Base-by-base conservation (phyloP, 345 rosid species). In the Moringa oleifera region DNA sequence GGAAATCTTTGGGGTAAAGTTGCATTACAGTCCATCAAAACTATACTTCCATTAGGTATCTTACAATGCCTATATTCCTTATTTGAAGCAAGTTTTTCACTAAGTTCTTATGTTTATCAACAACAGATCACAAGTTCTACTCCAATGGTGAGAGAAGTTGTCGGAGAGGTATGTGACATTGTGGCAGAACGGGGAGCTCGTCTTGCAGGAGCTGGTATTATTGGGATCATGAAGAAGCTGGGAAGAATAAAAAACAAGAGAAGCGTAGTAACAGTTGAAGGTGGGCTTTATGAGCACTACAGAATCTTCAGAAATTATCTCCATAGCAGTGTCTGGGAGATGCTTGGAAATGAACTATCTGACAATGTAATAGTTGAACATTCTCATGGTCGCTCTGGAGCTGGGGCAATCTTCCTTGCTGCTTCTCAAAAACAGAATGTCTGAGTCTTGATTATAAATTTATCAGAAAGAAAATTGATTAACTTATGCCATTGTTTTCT, bases 161-260 rank as follows among this genome's bases (percentile, higher is more conserved):
- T 80, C 23, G 87, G 69, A 0, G 89, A 86, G 66, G 82, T 86
- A 23, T 86, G 90, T 17, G 87, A 82, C 68, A 63, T 84, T 24
- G 88, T 86, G 0, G 78, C 83, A 18, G 86, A 86, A 63, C 73
- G 90, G 9, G 90, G 81, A 0, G 96, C 96, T 0, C 81, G 89
- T 18, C 69, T 89, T 1, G 86, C 80, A 0, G 88, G 84, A 22
- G 86, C 90, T 6, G 88, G 81, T 20, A 74, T 83, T 37, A 84
- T 89, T n/a, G 87, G 83, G 25, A 82, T 86, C 15, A 63, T 84
- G 45, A 84, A 84, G 80, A 86, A 89, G 75, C 76, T 84, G 0
- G 80, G 82, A 60, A 80, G 96, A 62, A 61, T 79, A 18, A 81
- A 80, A 28, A 78, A 70, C 28, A 77, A 69, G 64, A 85, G 65